Base-by-base conservation (phyloP, 495 filamentous ascomycete genomes). In the Daldinia bambusicola region DNA sequence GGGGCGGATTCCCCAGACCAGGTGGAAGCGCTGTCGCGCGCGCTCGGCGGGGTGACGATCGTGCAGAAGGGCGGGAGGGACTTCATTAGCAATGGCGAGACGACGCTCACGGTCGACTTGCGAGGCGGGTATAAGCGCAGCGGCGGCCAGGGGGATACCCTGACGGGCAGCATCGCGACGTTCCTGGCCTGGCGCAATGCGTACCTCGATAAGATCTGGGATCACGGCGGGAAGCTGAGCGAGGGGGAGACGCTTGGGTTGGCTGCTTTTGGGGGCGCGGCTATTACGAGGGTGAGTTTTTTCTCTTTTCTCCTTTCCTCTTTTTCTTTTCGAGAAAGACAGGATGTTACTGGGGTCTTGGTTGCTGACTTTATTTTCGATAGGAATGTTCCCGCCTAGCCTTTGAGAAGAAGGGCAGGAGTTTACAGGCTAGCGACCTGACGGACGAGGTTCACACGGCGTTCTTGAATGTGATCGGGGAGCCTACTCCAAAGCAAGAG, bases 61-160 rank as follows among this genome's bases (percentile, higher is more conserved):
- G 79, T 98, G 68, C 91, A 97, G 76, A 99, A 99, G 81, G 95
- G 95, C 34, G 75, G 78, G n/a, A 88, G 87, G 56, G 95, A 99
- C 77, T 88, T 91, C 65, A 92, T 99, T 67, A 91, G 89, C 6
- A 93, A 97, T 76, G 95, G 95, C 16, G 84, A 86, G 53, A 84
- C 83, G 13, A 95, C 92, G 52, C 77, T 92, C 36, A 83, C 91
- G 22, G 90, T 89, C 45, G 93, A 97, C 73, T 75, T 91, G 22
- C 78, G 86, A 71, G 95, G 95, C 6, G 95, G 95, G 3, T 75
- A 89, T 74, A 99, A 99, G 87, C 84, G 95, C 62, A 94, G 91
- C 60, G 96, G 95, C 43, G 95, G 95, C 2, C 95, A 99, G 78
- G 95, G 95, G 9, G 95, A 99, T 82, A 99, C 95, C 9, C 81